Evolutionary conservation across 2,329 filamentous ascomycete genomes (phyloP).

Genomic region (Pseudonectria foliicola): DNA sequence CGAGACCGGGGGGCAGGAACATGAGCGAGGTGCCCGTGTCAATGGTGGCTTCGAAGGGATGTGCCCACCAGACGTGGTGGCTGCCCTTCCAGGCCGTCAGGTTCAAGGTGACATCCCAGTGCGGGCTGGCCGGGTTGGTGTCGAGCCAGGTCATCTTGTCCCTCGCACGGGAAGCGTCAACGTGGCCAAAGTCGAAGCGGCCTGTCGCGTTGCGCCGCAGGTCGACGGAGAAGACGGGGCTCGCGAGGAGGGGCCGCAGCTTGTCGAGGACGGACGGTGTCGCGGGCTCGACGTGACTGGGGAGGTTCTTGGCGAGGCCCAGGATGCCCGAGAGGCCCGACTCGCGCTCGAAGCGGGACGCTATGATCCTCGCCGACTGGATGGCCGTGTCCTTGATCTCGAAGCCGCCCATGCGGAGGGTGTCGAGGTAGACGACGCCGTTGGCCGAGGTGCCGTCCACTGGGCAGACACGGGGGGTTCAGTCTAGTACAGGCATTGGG

Average conservation of each 20-base stretch:
- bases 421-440: slow-evolving; percentile 46
- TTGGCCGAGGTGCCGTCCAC: slow-evolving; percentile 38
- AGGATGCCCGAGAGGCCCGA: slow-evolving; percentile 42
- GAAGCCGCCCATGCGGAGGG: slow-evolving; percentile 38
- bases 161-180: slow-evolving; percentile 33
- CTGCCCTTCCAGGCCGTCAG: slow-evolving; percentile 35
- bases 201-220: slow-evolving; percentile 40
- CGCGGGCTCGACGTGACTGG: slow-evolving; percentile 36
- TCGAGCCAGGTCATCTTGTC: slow-evolving; percentile 38
- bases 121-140: slow-evolving; percentile 23
- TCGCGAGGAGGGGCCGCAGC: slow-evolving; percentile 33
- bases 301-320: slow-evolving; percentile 41
- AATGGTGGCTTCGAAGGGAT: slow-evolving; percentile 46
- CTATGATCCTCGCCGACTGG: slow-evolving; percentile 40
- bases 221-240: slow-evolving; percentile 43
- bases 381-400: slow-evolving; percentile 38
- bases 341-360: slow-evolving; percentile 36
- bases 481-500: background rate
- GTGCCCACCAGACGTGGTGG: slow-evolving; percentile 44
- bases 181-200: slow-evolving; percentile 44
- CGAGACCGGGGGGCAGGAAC: slow-evolving; percentile 50
- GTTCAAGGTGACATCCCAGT: slow-evolving; percentile 43
- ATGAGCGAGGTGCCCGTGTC: slow-evolving; percentile 66
- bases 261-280: slow-evolving; percentile 39
- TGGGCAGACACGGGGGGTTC: slow-evolving; percentile 9